Percentiles rank a stretch among this genome's conserved stretches.
Evolutionary conservation across 2,329 filamentous ascomycete genomes (phyloP).

Genomic region (Aschersonia sp.): DNA sequence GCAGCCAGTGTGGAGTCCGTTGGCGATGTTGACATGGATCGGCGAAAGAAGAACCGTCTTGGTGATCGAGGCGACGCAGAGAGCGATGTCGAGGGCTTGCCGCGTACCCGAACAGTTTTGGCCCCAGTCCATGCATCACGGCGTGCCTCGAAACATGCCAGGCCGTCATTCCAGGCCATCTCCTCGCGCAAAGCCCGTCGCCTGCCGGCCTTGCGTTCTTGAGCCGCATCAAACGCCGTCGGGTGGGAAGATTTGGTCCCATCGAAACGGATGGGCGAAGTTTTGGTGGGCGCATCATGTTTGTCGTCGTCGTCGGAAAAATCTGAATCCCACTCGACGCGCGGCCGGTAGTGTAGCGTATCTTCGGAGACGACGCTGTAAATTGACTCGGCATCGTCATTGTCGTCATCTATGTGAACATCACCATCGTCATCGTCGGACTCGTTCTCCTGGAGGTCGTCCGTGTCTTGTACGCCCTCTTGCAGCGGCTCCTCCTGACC

Average conservation of each 20-base stretch:
- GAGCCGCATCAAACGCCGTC: constrained; percentile 23
- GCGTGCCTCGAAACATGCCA: constrained; percentile 64
- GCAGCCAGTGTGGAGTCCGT: constrained; percentile 12
- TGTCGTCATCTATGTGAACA: constrained; percentile 21
- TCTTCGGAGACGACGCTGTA: constrained; percentile 47
- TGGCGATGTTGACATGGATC: constrained; percentile 27
- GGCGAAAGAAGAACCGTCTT: constrained; percentile 35
- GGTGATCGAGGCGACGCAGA: constrained; percentile 30
- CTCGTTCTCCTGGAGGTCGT: constrained; percentile 18
- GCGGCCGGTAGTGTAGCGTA: constrained; percentile 30
- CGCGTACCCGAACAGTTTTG: constrained; percentile 38
- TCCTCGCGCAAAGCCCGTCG: constrained; percentile 47
- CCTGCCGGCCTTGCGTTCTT: constrained; percentile 38
- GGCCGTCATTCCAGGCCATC: constrained; percentile 64
- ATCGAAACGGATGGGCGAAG: constrained; percentile 37
- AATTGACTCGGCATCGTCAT: constrained; percentile 33
- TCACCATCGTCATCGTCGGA: constrained; percentile 4
- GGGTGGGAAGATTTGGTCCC: constrained; percentile 30
- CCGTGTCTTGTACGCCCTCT: too few species aligned
- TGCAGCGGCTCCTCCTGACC: too few species aligned
- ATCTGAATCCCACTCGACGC: constrained; percentile 43
- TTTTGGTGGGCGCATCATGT: constrained; percentile 22
- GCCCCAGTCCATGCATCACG: constrained; percentile 81
- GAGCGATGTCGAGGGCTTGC: constrained; percentile 26
- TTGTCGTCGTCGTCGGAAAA: constrained; percentile 35